phyloP scores from a whole-genome alignment of 768 basidiomycete genomes.

The Termitomyces sp. region DNA sequence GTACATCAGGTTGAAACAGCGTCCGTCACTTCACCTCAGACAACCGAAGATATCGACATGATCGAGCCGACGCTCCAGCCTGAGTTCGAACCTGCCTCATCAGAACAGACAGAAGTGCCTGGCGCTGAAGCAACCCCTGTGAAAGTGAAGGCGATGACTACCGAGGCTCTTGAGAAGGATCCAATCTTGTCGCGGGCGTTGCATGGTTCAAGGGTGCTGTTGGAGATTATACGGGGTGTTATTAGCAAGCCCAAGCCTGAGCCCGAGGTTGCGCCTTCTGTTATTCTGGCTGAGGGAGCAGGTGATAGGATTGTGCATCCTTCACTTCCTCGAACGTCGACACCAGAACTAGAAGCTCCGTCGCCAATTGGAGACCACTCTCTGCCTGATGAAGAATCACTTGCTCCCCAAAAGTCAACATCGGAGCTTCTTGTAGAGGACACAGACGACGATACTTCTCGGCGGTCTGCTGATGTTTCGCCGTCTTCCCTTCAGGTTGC shows the following conservation, averaged over 20 bases:
- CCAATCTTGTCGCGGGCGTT: slow-evolving; percentile 1
- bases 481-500: not conserved
- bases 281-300: not conserved
- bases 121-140: not conserved
- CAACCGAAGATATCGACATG: not conserved
- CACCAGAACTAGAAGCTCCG: not conserved
- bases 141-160: not conserved
- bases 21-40: not conserved
- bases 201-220: slow-evolving; percentile 6
- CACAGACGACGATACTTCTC: not conserved
- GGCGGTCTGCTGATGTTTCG: not conserved
- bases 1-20: not conserved
- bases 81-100: not conserved
- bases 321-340: not conserved
- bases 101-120: not conserved
- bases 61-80: not conserved
- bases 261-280: not conserved
- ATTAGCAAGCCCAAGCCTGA: not conserved
- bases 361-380: not conserved
- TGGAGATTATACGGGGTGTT: slow-evolving; percentile 4
- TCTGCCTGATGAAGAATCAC: not conserved
- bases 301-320: not conserved
- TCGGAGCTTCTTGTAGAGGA: not conserved
- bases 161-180: slow-evolving; percentile 8
- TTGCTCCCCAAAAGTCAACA: not conserved